phyloP scores from a whole-genome alignment of 345 rosid species.

The Salix dunnii region DNA sequence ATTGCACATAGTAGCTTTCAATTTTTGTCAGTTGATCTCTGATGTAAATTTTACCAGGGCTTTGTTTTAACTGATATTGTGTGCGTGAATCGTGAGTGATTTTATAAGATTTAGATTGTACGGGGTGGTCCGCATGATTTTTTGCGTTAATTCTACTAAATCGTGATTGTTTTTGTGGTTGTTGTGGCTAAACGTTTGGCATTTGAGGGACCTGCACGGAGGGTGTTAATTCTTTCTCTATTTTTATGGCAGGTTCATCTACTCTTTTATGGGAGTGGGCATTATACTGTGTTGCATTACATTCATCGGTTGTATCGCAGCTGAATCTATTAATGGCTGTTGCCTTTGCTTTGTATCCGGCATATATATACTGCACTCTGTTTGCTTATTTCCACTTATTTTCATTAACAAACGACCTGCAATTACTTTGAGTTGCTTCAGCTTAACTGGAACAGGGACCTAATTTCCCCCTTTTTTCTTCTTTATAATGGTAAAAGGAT shows the following conservation, averaged over 20 bases:
- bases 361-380: neutral
- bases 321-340: constrained; percentile 77
- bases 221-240: constrained; percentile 14
- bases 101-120: neutral
- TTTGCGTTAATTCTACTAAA: neutral
- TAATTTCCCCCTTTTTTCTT: neutral
- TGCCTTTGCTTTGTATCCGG: constrained; percentile 99
- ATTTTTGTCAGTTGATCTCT: neutral
- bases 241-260: constrained; percentile 77
- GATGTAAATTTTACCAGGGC: neutral
- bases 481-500: neutral
- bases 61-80: neutral
- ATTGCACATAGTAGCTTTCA: neutral
- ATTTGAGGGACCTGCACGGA: neutral
- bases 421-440: neutral
- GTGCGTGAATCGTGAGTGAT: neutral
- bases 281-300: constrained; percentile 61
- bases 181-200: constrained; percentile 6
- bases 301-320: constrained; percentile 84
- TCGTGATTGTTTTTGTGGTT: neutral
- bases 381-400: constrained; percentile 1
- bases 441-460: neutral
- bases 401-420: neutral
- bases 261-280: constrained; percentile 88
- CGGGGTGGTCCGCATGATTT: neutral